Percentiles rank a stretch among this genome's conserved stretches.
phyloP scores from a whole-genome alignment of 2,329 filamentous ascomycete species.

The Stenocarpella maydis region DNA sequence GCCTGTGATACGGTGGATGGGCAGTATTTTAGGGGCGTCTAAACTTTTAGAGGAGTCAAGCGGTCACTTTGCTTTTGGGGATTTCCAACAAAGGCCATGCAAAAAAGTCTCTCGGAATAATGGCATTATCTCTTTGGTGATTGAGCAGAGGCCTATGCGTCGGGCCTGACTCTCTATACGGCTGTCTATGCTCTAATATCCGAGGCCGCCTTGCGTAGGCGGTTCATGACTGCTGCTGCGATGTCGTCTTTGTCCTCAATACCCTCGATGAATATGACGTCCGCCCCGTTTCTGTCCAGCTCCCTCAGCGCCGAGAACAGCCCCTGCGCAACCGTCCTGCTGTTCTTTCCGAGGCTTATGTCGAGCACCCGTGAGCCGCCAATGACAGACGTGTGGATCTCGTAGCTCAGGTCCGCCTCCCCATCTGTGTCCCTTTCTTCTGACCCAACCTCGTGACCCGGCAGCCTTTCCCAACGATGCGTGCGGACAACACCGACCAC shows the following conservation, averaged over 20 bases:
- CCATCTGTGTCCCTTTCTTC: constrained; percentile 39
- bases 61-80: constrained; percentile 33
- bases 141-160: constrained; percentile 13
- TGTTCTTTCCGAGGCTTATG: constrained; percentile 75
- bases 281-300: constrained; percentile 79
- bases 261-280: constrained; percentile 91
- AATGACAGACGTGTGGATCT: constrained; percentile 47
- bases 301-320: constrained; percentile 88
- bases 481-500: constrained; percentile 65
- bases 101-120: constrained; percentile 23
- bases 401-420: constrained; percentile 46
- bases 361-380: constrained; percentile 64
- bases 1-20: constrained; percentile 59
- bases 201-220: constrained; percentile 79
- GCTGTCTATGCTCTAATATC: constrained; percentile 49
- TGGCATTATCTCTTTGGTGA: constrained; percentile 8
- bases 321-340: constrained; percentile 80
- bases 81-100: constrained; percentile 24
- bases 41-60: constrained; percentile 36
- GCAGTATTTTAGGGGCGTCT: constrained; percentile 31
- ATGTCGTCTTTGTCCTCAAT: constrained; percentile 82
- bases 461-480: constrained; percentile 57
- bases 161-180: constrained; percentile 45
- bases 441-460: constrained; percentile 47
- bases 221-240: constrained; percentile 87